Evolutionary conservation across 257 asterid genomes (phyloP).

Genomic region (Ajuga chamaepitys): DNA sequence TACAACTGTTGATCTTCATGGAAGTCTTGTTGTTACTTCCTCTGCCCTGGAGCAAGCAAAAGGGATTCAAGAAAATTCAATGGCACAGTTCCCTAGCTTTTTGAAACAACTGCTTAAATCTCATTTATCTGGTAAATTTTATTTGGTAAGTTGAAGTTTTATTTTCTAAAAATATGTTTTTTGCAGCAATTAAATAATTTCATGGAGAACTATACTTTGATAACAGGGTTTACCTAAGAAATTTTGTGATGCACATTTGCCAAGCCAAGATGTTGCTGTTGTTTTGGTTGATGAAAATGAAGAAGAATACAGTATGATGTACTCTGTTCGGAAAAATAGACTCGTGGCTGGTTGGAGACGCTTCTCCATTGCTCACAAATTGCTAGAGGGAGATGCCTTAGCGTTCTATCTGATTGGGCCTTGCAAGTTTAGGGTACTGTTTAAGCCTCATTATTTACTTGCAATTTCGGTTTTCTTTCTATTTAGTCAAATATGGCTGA

Average conservation of each 20-base stretch:
- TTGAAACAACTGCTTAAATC: slow-evolving; percentile 47
- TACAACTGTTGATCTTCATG: neutral
- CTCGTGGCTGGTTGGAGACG: slow-evolving; percentile 72
- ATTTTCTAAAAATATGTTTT: neutral
- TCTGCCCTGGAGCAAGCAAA: slow-evolving; percentile 27
- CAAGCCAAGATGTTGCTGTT: slow-evolving; percentile 35
- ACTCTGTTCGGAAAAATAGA: slow-evolving; percentile 38
- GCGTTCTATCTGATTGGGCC: slow-evolving; percentile 51
- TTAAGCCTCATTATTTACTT: neutral
- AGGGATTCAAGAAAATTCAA: slow-evolving; percentile 30
- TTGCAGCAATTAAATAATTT: neutral
- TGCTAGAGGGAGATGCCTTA: slow-evolving; percentile 58
- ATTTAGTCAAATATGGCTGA: neutral
- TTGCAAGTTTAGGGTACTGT: slow-evolving; percentile 54
- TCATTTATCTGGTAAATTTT: slow-evolving; percentile 49
- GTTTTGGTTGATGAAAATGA: slow-evolving; percentile 49
- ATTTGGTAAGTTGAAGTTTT: slow-evolving; percentile 41
- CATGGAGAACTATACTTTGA: neutral
- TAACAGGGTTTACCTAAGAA: slow-evolving; percentile 45
- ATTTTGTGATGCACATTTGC: slow-evolving; percentile 46
- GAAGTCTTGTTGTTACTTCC: slow-evolving; percentile 17
- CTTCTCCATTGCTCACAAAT: slow-evolving; percentile 51
- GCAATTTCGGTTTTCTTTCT: neutral
- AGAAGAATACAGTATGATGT: slow-evolving; percentile 31
- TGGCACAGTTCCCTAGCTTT: slow-evolving; percentile 36